These are phyloP conservation scores for Hyphopichia wangnamkhiaoensis DNA, from an alignment of 1,139 yeast species.

Conservation along the genomic window DNA sequence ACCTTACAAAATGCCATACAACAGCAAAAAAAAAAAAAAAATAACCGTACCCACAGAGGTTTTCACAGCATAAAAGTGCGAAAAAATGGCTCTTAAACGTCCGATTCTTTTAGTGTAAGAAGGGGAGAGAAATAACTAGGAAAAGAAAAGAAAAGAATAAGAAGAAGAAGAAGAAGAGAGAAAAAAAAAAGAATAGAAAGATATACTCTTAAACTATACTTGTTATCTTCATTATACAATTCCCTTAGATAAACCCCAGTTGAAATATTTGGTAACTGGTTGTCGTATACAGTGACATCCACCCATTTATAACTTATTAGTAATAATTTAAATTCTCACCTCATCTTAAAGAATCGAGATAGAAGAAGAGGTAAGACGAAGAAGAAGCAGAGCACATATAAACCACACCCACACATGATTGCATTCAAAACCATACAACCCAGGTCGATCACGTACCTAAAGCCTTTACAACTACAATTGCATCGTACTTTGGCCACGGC, in stretches of 20 bases:
- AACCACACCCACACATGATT: constrained; percentile 1
- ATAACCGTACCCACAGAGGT: background rate
- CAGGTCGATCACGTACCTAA: background rate
- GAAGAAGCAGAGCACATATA: background rate
- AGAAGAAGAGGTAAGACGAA: background rate
- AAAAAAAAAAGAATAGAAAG: no score
- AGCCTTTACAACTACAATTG: background rate
- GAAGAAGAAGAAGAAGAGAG: no score
- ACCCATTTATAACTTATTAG: no score
- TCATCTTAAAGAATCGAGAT: background rate
- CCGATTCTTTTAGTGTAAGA: constrained; percentile 1
- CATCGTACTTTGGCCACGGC: constrained; percentile 6
- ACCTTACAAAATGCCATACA: no score
- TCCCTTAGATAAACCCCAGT: no score
- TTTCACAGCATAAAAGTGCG: background rate
- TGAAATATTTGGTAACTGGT: no score
- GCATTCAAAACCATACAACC: constrained; percentile 1
- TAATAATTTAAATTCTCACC: background rate
- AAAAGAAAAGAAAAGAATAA: background rate
- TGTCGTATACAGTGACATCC: no score
- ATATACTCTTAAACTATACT: no score
- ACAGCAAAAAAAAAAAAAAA: background rate
- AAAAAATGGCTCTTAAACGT: constrained; percentile 2
- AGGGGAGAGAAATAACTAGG: background rate
- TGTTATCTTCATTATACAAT: no score